Conservation (phyloP, 129 eudicot genomes). For the Pittosporum tobira region DNA sequence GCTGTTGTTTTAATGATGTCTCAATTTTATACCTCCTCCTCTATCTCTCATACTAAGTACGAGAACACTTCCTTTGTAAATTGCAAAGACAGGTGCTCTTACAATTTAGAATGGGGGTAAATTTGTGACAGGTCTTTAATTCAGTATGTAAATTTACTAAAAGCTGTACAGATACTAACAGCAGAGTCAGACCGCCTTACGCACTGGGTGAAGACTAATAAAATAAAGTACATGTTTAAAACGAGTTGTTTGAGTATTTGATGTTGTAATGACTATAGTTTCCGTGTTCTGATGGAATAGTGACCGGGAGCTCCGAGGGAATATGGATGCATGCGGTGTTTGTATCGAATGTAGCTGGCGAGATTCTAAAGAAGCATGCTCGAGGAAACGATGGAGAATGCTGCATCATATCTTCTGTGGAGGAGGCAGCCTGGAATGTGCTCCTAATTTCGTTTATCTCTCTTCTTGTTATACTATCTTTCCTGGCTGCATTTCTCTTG, state of each 20-base stretch:
- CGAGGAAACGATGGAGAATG: slow-evolving; percentile 13
- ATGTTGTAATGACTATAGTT: not conserved
- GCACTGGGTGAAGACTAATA: too few relatives aligned
- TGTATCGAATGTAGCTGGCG: slow-evolving; percentile 18
- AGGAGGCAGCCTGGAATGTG: slow-evolving; percentile 16
- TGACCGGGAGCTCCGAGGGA: slow-evolving; percentile 23
- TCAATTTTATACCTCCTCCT: too few relatives aligned
- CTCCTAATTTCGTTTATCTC: slow-evolving; percentile 22
- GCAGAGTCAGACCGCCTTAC: too few relatives aligned
- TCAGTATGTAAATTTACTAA: too few relatives aligned
- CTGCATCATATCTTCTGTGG: slow-evolving; percentile 18
- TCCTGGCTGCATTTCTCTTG: slow-evolving; percentile 10
- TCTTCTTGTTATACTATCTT: slow-evolving; percentile 12
- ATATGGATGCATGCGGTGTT: slow-evolving; percentile 20
- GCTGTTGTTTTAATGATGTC: too few relatives aligned
- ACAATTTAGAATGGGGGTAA: too few relatives aligned
- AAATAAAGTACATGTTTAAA: not conserved
- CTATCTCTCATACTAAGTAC: too few relatives aligned
- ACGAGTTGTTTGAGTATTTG: too few relatives aligned
- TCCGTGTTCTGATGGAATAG: slow-evolving; percentile 6
- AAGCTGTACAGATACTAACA: too few relatives aligned
- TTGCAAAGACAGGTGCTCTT: too few relatives aligned
- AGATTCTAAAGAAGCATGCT: slow-evolving; percentile 19
- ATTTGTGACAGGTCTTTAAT: too few relatives aligned
- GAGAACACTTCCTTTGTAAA: too few relatives aligned